phyloP scores from a whole-genome alignment of 179 eudicot genomes.

The Amaranthus tricolor region DNA sequence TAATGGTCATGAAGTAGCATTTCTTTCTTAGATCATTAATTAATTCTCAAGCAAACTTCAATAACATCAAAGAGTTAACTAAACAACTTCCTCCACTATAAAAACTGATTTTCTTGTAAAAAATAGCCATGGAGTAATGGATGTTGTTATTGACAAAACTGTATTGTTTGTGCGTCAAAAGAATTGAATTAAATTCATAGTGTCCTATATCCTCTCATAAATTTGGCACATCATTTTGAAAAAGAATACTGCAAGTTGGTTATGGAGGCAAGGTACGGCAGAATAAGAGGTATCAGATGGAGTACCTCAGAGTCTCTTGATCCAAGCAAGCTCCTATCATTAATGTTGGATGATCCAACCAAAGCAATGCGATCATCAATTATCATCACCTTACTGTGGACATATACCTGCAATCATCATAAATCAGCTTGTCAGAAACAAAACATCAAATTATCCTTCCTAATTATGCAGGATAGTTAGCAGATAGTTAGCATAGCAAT shows the following conservation, averaged over 20 bases:
- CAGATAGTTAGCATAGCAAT: background rate
- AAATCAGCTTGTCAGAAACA: slow-evolving; percentile 3
- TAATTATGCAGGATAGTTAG: background rate
- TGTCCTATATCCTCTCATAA: too few species aligned
- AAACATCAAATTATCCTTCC: background rate
- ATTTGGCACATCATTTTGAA: too few species aligned
- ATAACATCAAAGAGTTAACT: background rate
- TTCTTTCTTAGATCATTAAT: background rate
- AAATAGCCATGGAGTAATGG: too few species aligned
- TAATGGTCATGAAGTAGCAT: background rate
- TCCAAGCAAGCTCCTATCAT: slow-evolving; percentile 98
- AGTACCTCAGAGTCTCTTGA: slow-evolving; percentile 98
- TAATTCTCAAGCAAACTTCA: background rate
- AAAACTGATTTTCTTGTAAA: background rate
- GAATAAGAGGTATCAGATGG: background rate
- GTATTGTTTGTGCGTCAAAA: too few species aligned
- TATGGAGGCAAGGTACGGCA: background rate
- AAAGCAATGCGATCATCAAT: slow-evolving; percentile 76
- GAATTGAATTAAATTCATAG: too few species aligned
- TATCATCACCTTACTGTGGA: slow-evolving; percentile 98
- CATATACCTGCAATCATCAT: slow-evolving; percentile 67
- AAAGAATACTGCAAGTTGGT: too few species aligned
- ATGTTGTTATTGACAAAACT: too few species aligned
- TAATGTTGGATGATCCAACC: slow-evolving; percentile 94
- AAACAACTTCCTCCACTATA: background rate